Evolutionary conservation across 2,329 filamentous ascomycete genomes (phyloP).

Genomic region (Paracoccidioides lutzii): DNA sequence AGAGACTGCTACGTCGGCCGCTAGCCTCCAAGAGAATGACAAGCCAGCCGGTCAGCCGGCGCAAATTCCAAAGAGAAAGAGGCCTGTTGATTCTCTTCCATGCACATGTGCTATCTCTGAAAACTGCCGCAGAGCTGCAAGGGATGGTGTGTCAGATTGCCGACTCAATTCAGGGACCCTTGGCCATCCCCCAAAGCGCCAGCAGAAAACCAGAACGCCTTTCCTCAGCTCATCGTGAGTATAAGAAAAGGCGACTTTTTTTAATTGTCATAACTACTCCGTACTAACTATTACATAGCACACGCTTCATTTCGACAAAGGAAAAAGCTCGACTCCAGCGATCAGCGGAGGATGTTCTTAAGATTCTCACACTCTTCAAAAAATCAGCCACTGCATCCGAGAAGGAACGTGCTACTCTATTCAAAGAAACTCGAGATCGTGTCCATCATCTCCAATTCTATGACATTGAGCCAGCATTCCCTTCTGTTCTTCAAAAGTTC

Average conservation of each 20-base stretch:
- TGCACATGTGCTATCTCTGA: conserved; percentile 10
- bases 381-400: not conserved
- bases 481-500: conserved; percentile 5
- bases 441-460: conserved; percentile 8
- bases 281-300: not conserved
- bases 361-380: not conserved
- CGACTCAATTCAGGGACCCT: not conserved
- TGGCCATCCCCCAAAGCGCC: not conserved
- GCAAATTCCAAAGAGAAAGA: not conserved
- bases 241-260: not conserved
- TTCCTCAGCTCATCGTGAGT: not conserved
- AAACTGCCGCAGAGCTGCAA: conserved; percentile 5
- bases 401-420: not conserved
- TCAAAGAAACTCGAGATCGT: conserved; percentile 6
- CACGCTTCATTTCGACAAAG: not conserved
- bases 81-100: not conserved
- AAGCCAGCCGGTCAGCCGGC: too few relatives aligned
- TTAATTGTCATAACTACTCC: not conserved
- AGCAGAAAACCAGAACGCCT: not conserved
- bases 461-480: conserved; percentile 1
- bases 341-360: not conserved
- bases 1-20: not conserved
- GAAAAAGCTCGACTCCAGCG: not conserved
- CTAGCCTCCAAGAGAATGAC: not conserved
- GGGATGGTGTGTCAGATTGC: conserved; percentile 9